phyloP scores from a whole-genome alignment of 2,329 filamentous ascomycete genomes.

The Colletotrichum melonis region DNA sequence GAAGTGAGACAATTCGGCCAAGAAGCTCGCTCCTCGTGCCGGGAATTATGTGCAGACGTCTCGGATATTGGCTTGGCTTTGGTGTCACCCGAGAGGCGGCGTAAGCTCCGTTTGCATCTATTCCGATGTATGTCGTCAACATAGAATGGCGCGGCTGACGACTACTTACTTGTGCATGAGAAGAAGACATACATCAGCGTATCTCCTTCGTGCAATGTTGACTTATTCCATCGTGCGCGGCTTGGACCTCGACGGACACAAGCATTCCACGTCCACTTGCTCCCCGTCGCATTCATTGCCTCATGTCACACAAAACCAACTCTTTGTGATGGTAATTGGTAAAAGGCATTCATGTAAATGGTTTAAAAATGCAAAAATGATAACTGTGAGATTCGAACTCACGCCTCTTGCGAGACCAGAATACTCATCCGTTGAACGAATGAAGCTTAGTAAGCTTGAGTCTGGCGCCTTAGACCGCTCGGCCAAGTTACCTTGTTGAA shows the following conservation, averaged over 20 bases:
- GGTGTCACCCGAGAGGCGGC: neutral
- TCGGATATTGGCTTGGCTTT: neutral
- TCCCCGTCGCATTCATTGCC: neutral
- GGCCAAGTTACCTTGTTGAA: conserved; percentile 9
- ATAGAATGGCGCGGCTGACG: neutral
- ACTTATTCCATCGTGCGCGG: neutral
- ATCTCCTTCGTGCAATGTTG: neutral
- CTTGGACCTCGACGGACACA: neutral
- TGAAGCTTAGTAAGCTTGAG: conserved; percentile 12
- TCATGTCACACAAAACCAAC: neutral
- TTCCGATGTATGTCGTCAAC: neutral
- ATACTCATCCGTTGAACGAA: neutral
- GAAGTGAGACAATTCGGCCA: neutral
- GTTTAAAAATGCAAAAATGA: neutral
- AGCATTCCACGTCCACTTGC: neutral
- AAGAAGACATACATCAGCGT: neutral
- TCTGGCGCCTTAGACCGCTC: conserved; percentile 22
- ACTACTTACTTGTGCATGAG: neutral
- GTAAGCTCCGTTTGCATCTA: neutral
- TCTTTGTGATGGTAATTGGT: neutral
- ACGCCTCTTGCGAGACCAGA: conserved; percentile 23
- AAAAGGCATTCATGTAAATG: neutral
- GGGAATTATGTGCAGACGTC: neutral
- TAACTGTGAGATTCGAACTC: conserved; percentile 23
- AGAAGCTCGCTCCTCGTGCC: neutral